Evolutionary conservation across 257 asterid species (phyloP).

Genomic region (Solanum commersonii): DNA sequence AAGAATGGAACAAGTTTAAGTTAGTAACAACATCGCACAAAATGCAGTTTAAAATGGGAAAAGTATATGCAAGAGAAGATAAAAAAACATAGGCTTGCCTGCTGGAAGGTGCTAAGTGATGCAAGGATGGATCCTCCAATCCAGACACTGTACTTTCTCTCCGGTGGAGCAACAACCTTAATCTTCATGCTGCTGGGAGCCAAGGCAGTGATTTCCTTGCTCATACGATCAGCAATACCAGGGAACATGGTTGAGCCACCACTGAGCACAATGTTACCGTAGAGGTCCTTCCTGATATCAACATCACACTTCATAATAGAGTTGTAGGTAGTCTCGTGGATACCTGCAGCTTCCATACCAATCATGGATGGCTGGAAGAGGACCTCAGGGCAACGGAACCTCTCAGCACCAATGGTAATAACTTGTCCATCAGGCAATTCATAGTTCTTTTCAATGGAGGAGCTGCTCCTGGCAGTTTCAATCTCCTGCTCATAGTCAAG

Average conservation of each 20-base stretch:
- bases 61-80: background rate
- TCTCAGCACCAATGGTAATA: slow-evolving; percentile 1
- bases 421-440: slow-evolving; percentile 1
- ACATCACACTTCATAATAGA: slow-evolving; percentile 2
- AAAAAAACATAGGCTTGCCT: background rate
- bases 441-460: slow-evolving; percentile 1
- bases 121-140: slow-evolving; percentile 4
- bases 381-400: slow-evolving; percentile 2
- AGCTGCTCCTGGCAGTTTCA: background rate
- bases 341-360: slow-evolving; percentile 6
- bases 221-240: slow-evolving; percentile 2
- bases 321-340: background rate
- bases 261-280: slow-evolving; percentile 2
- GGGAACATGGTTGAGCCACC: slow-evolving; percentile 6
- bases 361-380: slow-evolving; percentile 6
- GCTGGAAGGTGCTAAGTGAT: slow-evolving; percentile 2
- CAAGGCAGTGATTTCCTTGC: background rate
- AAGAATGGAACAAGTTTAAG: background rate
- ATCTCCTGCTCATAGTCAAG: slow-evolving; percentile 1
- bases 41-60: background rate
- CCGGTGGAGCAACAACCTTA: slow-evolving; percentile 1
- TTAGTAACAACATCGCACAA: background rate
- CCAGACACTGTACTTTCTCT: slow-evolving; percentile 3
- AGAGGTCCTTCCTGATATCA: slow-evolving; percentile 1
- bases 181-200: slow-evolving; percentile 6